Conservation (phyloP, 495 filamentous ascomycete species). For the Neurospora sp. region DNA sequence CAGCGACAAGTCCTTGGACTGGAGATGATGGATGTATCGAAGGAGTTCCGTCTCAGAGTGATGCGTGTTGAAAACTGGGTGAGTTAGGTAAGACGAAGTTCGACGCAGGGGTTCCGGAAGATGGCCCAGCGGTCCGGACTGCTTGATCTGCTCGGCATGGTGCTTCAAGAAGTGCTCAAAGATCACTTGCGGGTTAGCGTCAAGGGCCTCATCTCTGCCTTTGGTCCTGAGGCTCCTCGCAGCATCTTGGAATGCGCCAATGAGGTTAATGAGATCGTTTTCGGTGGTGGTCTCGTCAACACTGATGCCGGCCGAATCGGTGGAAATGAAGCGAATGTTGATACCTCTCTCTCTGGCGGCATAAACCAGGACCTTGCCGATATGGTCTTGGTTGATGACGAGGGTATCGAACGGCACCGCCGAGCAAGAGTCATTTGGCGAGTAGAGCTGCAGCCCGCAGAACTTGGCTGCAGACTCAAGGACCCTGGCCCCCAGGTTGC, state of each 20-base stretch:
- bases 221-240: slow-evolving; percentile 1
- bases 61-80: slow-evolving; percentile 94
- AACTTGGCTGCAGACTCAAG: slow-evolving; percentile 56
- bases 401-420: slow-evolving; percentile 74
- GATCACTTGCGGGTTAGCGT: slow-evolving; percentile 11
- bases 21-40: slow-evolving; percentile 87
- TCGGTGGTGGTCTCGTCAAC: slow-evolving; percentile 32
- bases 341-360: slow-evolving; percentile 11
- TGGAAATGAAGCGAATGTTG: slow-evolving; percentile 16
- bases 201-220: slow-evolving; percentile 18
- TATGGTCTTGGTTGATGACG: slow-evolving; percentile 40
- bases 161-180: slow-evolving; percentile 26
- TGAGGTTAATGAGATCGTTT: slow-evolving; percentile 18
- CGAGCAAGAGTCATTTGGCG: slow-evolving; percentile 44
- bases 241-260: slow-evolving; percentile 15
- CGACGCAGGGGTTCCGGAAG: slow-evolving; percentile 56
- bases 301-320: slow-evolving; percentile 26
- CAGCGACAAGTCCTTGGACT: slow-evolving; percentile 91
- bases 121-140: slow-evolving; percentile 30
- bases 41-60: slow-evolving; percentile 96
- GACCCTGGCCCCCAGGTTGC: slow-evolving; percentile 58
- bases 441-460: slow-evolving; percentile 53
- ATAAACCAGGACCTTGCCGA: neutral
- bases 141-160: neutral
- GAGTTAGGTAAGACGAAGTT: slow-evolving; percentile 69